A percentile compares a stretch with the other conserved stretches of the same genome.
phyloP scores from a whole-genome alignment of 108 stramenopile species.

The Nannochloropsis oceanica region DNA sequence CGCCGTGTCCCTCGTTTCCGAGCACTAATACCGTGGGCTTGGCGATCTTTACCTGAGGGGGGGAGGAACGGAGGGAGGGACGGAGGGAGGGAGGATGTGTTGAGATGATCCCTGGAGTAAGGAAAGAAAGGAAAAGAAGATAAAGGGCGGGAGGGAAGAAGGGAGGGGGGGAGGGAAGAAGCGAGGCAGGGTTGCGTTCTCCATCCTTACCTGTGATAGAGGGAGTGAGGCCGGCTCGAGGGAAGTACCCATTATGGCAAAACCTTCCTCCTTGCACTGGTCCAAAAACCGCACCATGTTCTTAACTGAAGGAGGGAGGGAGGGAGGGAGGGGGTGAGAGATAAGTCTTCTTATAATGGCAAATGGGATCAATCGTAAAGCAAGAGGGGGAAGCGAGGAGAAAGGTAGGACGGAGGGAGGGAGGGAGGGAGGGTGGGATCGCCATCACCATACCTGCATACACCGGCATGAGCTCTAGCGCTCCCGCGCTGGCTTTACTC shows the following conservation, averaged over 20 bases:
- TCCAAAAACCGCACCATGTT: conserved; percentile 65
- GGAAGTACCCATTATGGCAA: conserved; percentile 58
- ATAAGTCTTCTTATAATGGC: no score
- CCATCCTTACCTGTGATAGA: no score
- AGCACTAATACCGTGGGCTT: conserved; percentile 74
- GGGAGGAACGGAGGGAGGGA: background rate
- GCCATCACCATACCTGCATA: background rate
- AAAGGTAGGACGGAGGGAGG: background rate
- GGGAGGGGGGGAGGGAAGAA: no score
- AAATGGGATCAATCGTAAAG: no score
- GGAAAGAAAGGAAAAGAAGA: no score
- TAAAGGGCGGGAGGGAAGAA: no score
- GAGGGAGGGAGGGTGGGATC: background rate
- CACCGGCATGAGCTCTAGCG: conserved; percentile 25
- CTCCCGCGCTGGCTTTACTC: conserved; percentile 37
- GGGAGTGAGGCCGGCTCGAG: conserved; percentile 1
- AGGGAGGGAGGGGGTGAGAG: background rate
- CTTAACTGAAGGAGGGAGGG: conserved; percentile 45
- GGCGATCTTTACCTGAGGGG: background rate
- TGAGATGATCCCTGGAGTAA: no score
- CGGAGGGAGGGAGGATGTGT: no score
- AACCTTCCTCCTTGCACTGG: conserved; percentile 59
- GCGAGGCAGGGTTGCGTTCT: no score
- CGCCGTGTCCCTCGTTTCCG: conserved; percentile 84
- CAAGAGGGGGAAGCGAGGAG: background rate